These are phyloP conservation scores for Laburnicola sp. DNA, from an alignment of 2,329 filamentous ascomycete species.

Conservation along the genomic window DNA sequence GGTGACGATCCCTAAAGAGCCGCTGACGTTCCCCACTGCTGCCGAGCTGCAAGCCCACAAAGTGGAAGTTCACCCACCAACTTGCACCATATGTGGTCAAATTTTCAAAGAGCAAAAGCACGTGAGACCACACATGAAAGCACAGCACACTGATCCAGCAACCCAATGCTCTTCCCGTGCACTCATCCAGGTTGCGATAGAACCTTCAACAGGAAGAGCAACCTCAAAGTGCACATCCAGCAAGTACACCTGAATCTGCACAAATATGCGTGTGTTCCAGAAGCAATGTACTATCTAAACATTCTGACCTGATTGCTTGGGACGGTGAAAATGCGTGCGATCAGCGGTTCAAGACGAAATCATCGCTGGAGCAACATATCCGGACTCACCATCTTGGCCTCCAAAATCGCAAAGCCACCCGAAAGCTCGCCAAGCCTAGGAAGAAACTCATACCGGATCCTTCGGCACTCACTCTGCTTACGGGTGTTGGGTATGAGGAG, in stretches of 20 bases:
- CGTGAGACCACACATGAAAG: slow-evolving; percentile 72
- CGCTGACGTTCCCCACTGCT: slow-evolving; percentile 67
- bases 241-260: slow-evolving; percentile 73
- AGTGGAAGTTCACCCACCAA: slow-evolving; percentile 69
- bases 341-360: slow-evolving; percentile 74
- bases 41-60: slow-evolving; percentile 73
- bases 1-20: slow-evolving; percentile 19
- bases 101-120: slow-evolving; percentile 59
- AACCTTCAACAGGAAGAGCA: slow-evolving; percentile 80
- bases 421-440: slow-evolving; percentile 46
- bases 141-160: slow-evolving; percentile 59
- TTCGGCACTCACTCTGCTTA: slow-evolving; percentile 52
- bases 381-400: slow-evolving; percentile 78
- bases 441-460: slow-evolving; percentile 32
- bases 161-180: slow-evolving; percentile 62
- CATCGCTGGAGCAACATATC: slow-evolving; percentile 80
- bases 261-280: slow-evolving; percentile 76
- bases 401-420: slow-evolving; percentile 43
- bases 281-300: slow-evolving; percentile 61
- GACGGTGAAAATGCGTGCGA: slow-evolving; percentile 70
- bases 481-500: slow-evolving; percentile 59
- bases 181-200: slow-evolving; percentile 69
- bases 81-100: slow-evolving; percentile 73
- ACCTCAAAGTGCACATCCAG: slow-evolving; percentile 77
- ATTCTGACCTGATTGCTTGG: slow-evolving; percentile 63